Evolutionary conservation across 148 eudicot genomes (phyloP).

Genomic region (Rhododendron kiyosumense): DNA sequence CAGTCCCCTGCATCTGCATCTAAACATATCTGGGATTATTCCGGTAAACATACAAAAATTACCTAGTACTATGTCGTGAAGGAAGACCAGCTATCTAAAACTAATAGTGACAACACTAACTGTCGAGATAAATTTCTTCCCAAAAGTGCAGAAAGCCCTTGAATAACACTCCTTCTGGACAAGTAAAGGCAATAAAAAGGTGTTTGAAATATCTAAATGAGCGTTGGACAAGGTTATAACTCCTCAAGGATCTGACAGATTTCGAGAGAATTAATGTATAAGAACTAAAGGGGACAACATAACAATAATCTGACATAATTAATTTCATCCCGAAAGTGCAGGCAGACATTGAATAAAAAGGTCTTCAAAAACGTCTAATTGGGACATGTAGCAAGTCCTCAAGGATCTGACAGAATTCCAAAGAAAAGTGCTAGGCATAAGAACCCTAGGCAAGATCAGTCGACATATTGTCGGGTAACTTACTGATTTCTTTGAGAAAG

Average conservation of each 20-base stretch:
- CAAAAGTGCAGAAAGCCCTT: neutral
- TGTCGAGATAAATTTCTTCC: neutral
- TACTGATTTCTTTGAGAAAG: conserved; percentile 27
- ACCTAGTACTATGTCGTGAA: neutral
- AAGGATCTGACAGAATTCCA: neutral
- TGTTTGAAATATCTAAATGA: neutral
- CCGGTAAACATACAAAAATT: neutral
- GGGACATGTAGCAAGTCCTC: neutral
- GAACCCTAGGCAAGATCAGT: neutral
- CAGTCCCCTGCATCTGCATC: conserved; percentile 2
- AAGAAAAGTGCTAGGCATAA: neutral
- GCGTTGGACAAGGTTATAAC: neutral
- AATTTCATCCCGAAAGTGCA: too few relatives aligned
- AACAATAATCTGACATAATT: neutral
- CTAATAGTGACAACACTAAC: neutral
- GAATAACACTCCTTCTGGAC: neutral
- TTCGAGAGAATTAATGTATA: conserved; percentile 1
- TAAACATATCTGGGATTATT: neutral
- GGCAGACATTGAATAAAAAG: neutral
- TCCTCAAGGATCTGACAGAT: neutral
- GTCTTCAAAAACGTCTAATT: neutral
- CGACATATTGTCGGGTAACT: conserved; percentile 9
- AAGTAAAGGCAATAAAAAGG: neutral
- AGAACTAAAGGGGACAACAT: neutral
- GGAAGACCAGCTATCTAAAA: neutral